Evolutionary conservation across 2,329 filamentous ascomycete species (phyloP).

Genomic region (Arachnopeziza araneosa): DNA sequence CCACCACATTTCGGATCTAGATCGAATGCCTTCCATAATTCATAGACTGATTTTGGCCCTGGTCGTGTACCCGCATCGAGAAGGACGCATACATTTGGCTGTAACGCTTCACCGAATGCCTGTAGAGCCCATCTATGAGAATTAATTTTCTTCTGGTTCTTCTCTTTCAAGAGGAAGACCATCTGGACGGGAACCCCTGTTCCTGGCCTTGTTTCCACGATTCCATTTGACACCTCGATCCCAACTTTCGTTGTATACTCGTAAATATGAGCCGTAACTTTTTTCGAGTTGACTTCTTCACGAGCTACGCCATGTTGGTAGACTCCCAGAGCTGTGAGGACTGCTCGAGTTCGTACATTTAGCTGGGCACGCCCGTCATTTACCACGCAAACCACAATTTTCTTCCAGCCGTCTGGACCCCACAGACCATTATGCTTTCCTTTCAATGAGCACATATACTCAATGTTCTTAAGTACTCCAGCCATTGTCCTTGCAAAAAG

Average conservation of each 20-base stretch:
- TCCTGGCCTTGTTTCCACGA: conserved; percentile 83
- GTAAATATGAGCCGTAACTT: conserved; percentile 68
- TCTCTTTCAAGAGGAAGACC: conserved; percentile 23
- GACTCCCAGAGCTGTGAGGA: conserved; percentile 59
- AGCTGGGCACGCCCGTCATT: conserved; percentile 66
- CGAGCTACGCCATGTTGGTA: conserved; percentile 68
- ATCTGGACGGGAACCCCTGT: conserved; percentile 51
- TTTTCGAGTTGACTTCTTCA: conserved; percentile 63
- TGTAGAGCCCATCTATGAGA: conserved; percentile 23
- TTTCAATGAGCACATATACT: conserved; percentile 61
- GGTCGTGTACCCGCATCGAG: conserved; percentile 24
- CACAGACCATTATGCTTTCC: conserved; percentile 52
- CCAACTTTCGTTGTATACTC: conserved; percentile 58
- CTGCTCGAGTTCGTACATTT: conserved; percentile 57
- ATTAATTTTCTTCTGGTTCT: conserved; percentile 25
- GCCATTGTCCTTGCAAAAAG: conserved; percentile 62
- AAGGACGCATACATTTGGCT: conserved; percentile 18
- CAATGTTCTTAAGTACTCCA: conserved; percentile 67
- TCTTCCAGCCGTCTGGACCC: conserved; percentile 69
- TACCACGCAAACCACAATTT: conserved; percentile 66
- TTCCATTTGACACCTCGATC: conserved; percentile 80
- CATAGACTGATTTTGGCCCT: conserved; percentile 15
- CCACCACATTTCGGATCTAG: conserved; percentile 19
- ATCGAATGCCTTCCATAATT: conserved; percentile 22
- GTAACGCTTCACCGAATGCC: conserved; percentile 20